phyloP scores from a whole-genome alignment of 1,139 yeast species.

The Zygosaccharomyces pseudobailii region DNA sequence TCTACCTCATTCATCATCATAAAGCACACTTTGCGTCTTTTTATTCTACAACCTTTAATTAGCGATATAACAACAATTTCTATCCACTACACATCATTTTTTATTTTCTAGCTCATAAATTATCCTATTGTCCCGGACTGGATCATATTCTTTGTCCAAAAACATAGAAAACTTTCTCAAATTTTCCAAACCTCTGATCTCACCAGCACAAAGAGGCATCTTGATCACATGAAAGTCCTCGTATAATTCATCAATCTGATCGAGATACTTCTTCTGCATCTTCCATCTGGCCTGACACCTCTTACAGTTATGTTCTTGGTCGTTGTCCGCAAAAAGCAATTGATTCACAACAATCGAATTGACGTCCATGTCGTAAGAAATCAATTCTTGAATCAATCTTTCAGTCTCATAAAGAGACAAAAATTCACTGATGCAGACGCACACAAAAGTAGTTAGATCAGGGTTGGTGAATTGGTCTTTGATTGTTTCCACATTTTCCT shows the following conservation, averaged over 20 bases:
- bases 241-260: constrained; percentile 89
- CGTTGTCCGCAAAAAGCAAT: constrained; percentile 68
- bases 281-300: constrained; percentile 91
- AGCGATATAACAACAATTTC: neutral
- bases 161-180: constrained; percentile 71
- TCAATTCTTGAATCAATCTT: constrained; percentile 92
- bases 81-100: constrained; percentile 15
- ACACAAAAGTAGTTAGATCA: constrained; percentile 90
- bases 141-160: constrained; percentile 65
- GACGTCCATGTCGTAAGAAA: constrained; percentile 92
- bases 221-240: constrained; percentile 93
- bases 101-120: constrained; percentile 64
- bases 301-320: constrained; percentile 65
- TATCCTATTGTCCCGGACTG: constrained; percentile 52
- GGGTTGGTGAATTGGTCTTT: constrained; percentile 95
- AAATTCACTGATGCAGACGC: constrained; percentile 96
- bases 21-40: too few species aligned
- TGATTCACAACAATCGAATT: constrained; percentile 95
- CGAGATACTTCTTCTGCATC: constrained; percentile 92
- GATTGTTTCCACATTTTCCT: constrained; percentile 78
- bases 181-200: constrained; percentile 86
- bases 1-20: too few species aligned
- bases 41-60: neutral
- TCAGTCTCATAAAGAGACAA: constrained; percentile 94
- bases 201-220: constrained; percentile 91